phyloP scores from a whole-genome alignment of 164 flowering plant species.

The Sextonia rubra region DNA sequence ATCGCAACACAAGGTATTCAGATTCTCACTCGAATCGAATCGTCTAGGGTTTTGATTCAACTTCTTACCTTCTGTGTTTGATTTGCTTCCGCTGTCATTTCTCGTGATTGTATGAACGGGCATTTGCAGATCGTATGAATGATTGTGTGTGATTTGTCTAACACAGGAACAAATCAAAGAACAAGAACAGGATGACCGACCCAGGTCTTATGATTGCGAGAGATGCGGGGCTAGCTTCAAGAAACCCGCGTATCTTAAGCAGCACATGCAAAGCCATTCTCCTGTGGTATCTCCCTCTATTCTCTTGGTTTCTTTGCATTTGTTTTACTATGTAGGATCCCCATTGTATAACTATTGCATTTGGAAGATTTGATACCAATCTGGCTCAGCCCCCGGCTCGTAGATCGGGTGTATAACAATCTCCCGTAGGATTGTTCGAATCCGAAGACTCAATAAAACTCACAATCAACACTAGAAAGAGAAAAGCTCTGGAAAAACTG shows the following conservation, averaged over 20 bases:
- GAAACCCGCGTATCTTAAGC: slow-evolving; percentile 80
- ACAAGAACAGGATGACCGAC: slow-evolving; percentile 8
- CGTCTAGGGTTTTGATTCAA: too few relatives aligned
- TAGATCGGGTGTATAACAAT: too few relatives aligned
- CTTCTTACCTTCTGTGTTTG: too few relatives aligned
- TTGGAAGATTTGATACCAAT: too few relatives aligned
- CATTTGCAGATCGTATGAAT: neutral
- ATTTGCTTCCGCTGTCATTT: neutral
- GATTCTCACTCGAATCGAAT: too few relatives aligned
- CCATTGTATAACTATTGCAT: neutral
- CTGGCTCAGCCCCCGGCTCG: too few relatives aligned
- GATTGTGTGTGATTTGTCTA: neutral
- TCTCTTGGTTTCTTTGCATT: neutral
- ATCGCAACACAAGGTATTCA: slow-evolving; percentile 19
- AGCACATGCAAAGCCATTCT: slow-evolving; percentile 84
- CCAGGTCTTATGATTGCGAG: slow-evolving; percentile 40
- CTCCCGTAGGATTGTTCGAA: too few relatives aligned
- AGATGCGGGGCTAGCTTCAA: slow-evolving; percentile 68
- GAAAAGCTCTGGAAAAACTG: too few relatives aligned
- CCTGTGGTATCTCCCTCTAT: slow-evolving; percentile 47
- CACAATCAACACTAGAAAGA: too few relatives aligned
- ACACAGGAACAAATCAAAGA: slow-evolving; percentile 34
- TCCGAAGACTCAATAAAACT: too few relatives aligned
- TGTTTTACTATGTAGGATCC: too few relatives aligned
- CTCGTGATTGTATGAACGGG: neutral